Evolutionary conservation across 2,329 filamentous ascomycete species (phyloP), one percentile per base, ranked within the genome.

Genomic region (Sarocladium strictum): DNA sequence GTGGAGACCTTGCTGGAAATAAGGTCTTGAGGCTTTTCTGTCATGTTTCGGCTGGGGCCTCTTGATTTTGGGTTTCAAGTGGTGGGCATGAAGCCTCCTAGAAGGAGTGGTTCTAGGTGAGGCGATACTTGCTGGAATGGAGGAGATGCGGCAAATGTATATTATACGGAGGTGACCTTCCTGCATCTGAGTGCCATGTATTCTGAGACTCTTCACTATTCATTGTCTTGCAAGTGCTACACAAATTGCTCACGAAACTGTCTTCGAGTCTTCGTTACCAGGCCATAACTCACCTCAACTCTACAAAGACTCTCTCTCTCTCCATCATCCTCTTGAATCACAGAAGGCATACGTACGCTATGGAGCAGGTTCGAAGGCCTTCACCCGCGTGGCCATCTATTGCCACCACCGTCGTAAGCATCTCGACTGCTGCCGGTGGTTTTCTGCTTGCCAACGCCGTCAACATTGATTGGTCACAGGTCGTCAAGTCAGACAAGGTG

Each of bases 391-490:
- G 43, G 43, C 43, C 43, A 9, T 11, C 24, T 5, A 32, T 49
- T 29, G 43, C 43, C 26, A 49, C 43, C 23, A 49, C 43, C 43
- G 47, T 51, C 7, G 47, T 23, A 10, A 51, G 27, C 47, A 10
- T 51, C 47, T 21, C 29, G 11, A 51, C 47, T 12, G 27, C 47
- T 24, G 47, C 47, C 17, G 27, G 47, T 15, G 47, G 47, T n/a
- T 24, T 33, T 3, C 26, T 51, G 4, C 14, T 51, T n/a, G 47
- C 47, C 27, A 35, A 19, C 27, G 47, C 47, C 17, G 27, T 51
- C 27, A 51, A 51, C 26, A 35, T 51, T n/a, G 47, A 51, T 17
- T 51, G 47, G 47, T 21, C 47, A n/a, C 33, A 35, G 17, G 47
- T 29, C 3, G 47, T 51, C 23, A 51, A 51, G 19, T 51, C 47